Evolutionary conservation across 2,329 filamentous ascomycete genomes (phyloP).

Genomic region (Diatrype stigma): DNA sequence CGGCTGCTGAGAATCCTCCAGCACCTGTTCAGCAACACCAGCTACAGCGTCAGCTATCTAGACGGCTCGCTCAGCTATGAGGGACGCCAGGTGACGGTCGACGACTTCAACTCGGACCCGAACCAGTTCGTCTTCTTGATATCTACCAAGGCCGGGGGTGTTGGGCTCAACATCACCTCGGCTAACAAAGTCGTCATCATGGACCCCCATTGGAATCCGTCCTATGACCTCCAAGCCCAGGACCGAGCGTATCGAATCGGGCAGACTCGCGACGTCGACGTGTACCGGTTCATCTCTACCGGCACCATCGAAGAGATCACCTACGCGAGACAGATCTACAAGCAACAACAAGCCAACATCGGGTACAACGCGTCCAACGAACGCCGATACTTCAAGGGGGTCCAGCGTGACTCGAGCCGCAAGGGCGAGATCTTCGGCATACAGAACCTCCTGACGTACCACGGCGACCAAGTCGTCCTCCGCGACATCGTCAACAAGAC

Average conservation of each 20-base stretch:
- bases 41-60: constrained; percentile 86
- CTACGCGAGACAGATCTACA: constrained; percentile 96
- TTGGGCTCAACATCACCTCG: constrained; percentile 93
- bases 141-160: constrained; percentile 86
- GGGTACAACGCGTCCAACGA: constrained; percentile 91
- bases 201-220: constrained; percentile 96
- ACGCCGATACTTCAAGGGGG: constrained; percentile 90
- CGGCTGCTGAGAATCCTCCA: constrained; percentile 78
- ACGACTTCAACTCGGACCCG: constrained; percentile 86
- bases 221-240: constrained; percentile 91
- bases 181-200: constrained; percentile 98
- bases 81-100: constrained; percentile 76
- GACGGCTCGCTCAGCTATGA: constrained; percentile 81
- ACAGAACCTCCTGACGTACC: constrained; percentile 78
- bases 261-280: constrained; percentile 87
- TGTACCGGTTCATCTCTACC: constrained; percentile 84
- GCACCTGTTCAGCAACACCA: constrained; percentile 80
- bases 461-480: constrained; percentile 73
- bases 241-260: constrained; percentile 95
- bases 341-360: constrained; percentile 97
- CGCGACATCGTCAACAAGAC: constrained; percentile 98
- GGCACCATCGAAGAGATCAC: constrained; percentile 97
- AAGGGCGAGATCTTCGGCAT: constrained; percentile 95
- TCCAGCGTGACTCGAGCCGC: constrained; percentile 76
- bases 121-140: constrained; percentile 93